Conservation (phyloP, 176 grass and related monocot genomes). For the Themeda triandra region DNA sequence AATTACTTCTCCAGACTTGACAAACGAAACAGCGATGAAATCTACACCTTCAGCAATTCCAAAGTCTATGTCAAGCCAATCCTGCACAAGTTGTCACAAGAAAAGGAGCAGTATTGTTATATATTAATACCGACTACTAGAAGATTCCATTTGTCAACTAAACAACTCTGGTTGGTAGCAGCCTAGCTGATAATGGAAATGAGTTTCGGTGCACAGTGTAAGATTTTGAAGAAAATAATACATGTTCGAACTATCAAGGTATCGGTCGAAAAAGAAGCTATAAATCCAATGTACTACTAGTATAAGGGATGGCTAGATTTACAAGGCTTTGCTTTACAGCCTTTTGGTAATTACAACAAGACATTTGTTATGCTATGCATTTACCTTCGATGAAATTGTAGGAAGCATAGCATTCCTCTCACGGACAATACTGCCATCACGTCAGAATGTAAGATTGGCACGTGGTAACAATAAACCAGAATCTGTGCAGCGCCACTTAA, state of each 20-base stretch:
- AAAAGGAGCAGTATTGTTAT: constrained; percentile 9
- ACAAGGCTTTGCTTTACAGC: too few species aligned
- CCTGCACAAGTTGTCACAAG: constrained; percentile 52
- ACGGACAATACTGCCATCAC: constrained; percentile 76
- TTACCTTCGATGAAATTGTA: constrained; percentile 98
- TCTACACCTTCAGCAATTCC: constrained; percentile 94
- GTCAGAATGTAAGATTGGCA: constrained; percentile 95
- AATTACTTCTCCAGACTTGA: constrained; percentile 98
- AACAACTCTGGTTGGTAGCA: neutral
- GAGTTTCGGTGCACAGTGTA: too few species aligned
- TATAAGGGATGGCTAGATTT: too few species aligned
- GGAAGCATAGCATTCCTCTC: constrained; percentile 98
- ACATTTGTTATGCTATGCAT: constrained; percentile 22
- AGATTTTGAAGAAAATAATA: too few species aligned
- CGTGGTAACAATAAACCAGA: constrained; percentile 88
- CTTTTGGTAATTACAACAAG: too few species aligned
- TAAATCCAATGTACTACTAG: too few species aligned
- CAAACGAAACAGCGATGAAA: constrained; percentile 97
- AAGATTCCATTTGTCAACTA: constrained; percentile 5
- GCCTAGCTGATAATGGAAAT: too few species aligned
- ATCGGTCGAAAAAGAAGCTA: too few species aligned
- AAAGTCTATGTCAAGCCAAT: constrained; percentile 99
- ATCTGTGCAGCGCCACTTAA: constrained; percentile 90
- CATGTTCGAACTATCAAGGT: too few species aligned
- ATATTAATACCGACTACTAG: neutral